These are phyloP conservation scores for Erodium moschatum DNA, from an alignment of 441 rosid genomes.

Conservation along the genomic window DNA sequence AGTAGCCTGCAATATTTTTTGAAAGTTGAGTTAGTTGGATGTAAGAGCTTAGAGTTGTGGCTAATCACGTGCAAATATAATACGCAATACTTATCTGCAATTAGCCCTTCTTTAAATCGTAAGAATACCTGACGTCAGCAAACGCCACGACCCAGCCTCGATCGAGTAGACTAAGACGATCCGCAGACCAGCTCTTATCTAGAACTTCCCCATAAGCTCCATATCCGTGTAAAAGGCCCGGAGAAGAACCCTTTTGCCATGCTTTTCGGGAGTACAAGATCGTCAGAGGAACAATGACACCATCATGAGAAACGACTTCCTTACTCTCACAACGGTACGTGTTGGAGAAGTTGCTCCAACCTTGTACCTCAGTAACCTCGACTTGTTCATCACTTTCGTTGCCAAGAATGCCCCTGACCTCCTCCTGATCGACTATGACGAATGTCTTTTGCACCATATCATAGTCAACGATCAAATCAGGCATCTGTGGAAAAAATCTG, in stretches of 20 bases:
- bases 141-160: conserved; percentile 92
- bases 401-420: conserved; percentile 29
- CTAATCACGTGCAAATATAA: too few species aligned
- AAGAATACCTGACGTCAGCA: conserved; percentile 73
- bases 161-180: conserved; percentile 75
- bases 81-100: too few species aligned
- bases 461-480: conserved; percentile 73
- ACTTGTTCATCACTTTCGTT: conserved; percentile 20
- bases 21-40: too few species aligned
- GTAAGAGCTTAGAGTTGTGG: too few species aligned
- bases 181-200: conserved; percentile 70
- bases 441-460: conserved; percentile 50
- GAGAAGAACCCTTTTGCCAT: conserved; percentile 51
- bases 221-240: conserved; percentile 73
- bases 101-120: too few species aligned
- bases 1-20: too few species aligned
- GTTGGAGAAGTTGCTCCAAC: conserved; percentile 40
- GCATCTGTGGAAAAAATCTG: conserved; percentile 31
- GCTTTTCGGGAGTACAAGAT: conserved; percentile 56
- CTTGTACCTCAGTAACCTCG: conserved; percentile 17
- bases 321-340: conserved; percentile 55
- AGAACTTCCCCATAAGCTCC: conserved; percentile 90
- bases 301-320: conserved; percentile 65
- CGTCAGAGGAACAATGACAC: conserved; percentile 67
- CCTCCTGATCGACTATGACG: conserved; percentile 58